Evolutionary conservation across 495 filamentous ascomycete genomes (phyloP).

Genomic region (Arthonia radiata): DNA sequence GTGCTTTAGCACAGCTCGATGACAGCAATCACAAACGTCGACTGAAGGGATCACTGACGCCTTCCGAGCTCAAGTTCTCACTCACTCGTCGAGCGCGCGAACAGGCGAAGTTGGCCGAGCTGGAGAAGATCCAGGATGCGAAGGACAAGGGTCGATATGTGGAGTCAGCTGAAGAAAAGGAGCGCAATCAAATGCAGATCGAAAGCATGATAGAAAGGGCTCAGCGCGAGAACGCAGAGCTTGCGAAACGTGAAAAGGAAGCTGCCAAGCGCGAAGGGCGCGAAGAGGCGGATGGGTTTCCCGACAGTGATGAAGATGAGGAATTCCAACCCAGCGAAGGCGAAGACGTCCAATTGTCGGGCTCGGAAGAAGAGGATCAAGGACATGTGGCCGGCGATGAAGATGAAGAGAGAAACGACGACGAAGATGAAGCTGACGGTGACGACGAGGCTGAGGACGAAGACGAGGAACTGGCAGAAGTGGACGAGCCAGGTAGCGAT

Average conservation of each 20-base stretch:
- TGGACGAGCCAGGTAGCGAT: slow-evolving; percentile 15
- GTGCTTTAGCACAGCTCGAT: slow-evolving; percentile 50
- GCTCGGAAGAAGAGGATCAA: slow-evolving; percentile 24
- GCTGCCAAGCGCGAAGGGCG: slow-evolving; percentile 36
- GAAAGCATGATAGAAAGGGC: slow-evolving; percentile 76
- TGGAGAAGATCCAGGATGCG: slow-evolving; percentile 51
- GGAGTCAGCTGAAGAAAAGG: slow-evolving; percentile 68
- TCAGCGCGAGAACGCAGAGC: slow-evolving; percentile 50
- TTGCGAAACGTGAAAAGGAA: slow-evolving; percentile 51
- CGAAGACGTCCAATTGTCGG: slow-evolving; percentile 30
- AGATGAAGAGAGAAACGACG: slow-evolving; percentile 20
- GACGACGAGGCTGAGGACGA: slow-evolving; percentile 20
- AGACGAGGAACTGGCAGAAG: slow-evolving; percentile 17
- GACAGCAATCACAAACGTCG: slow-evolving; percentile 12
- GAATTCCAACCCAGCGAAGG: no score
- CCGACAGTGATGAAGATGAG: slow-evolving; percentile 37
- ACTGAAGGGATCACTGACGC: slow-evolving; percentile 28
- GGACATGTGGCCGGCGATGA: slow-evolving; percentile 29
- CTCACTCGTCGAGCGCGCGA: slow-evolving; percentile 44
- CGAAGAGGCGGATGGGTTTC: slow-evolving; percentile 22
- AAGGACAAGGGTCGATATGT: slow-evolving; percentile 54
- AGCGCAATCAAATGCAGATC: slow-evolving; percentile 51
- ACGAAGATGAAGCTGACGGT: slow-evolving; percentile 18
- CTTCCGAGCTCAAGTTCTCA: slow-evolving; percentile 39
- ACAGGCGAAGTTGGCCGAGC: slow-evolving; percentile 59